phyloP scores from a whole-genome alignment of 2,329 filamentous ascomycete species.

The Talaromyces marneffei region DNA sequence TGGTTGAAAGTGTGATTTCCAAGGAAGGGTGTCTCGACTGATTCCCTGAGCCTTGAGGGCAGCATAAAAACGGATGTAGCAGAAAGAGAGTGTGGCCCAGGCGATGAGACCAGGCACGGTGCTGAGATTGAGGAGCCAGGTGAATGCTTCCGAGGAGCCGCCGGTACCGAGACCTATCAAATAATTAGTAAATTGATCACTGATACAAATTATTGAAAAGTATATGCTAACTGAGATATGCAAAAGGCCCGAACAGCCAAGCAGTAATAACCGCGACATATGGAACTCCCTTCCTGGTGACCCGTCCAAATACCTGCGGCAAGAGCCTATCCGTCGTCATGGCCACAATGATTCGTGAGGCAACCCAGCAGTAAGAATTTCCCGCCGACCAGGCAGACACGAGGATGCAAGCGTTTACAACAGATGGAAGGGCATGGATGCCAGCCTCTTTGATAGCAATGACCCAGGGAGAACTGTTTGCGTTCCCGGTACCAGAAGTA shows the following conservation, averaged over 20 bases:
- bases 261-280: conserved; percentile 55
- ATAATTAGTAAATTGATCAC: neutral
- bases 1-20: conserved; percentile 48
- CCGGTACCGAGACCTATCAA: conserved; percentile 28
- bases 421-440: conserved; percentile 29
- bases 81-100: conserved; percentile 49
- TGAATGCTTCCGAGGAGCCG: conserved; percentile 32
- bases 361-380: conserved; percentile 25
- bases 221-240: conserved; percentile 32
- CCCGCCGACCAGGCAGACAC: conserved; percentile 37
- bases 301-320: conserved; percentile 51
- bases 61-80: conserved; percentile 49
- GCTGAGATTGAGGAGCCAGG: conserved; percentile 41
- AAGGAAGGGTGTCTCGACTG: conserved; percentile 35
- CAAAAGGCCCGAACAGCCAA: conserved; percentile 40
- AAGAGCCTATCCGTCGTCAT: conserved; percentile 56
- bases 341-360: conserved; percentile 11
- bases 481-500: conserved; percentile 24
- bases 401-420: conserved; percentile 34
- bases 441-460: conserved; percentile 32
- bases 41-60: conserved; percentile 34
- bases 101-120: conserved; percentile 46
- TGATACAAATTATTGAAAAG: no score
- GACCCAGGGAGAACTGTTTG: conserved; percentile 31
- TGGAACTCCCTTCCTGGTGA: conserved; percentile 49